Base-by-base conservation (phyloP, 2,329 filamentous ascomycete genomes). In the Cercospora janseana region DNA sequence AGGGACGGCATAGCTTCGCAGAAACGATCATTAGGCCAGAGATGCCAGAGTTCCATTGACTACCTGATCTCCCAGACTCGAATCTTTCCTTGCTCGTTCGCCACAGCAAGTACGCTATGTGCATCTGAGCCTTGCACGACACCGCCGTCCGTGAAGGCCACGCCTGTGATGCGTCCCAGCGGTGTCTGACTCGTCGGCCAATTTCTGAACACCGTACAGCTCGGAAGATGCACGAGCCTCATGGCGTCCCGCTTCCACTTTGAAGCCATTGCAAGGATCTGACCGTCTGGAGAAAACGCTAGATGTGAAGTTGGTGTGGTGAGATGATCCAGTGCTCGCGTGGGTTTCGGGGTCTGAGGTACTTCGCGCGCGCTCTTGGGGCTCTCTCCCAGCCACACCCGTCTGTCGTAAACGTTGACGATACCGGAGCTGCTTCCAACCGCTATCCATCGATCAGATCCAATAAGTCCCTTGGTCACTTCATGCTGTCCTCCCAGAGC, bases 121-220 rank as follows among this genome's bases (percentile, higher is more conserved):
- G 65, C 61, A 47, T 71, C 88, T 27, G 51, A 54, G 9, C 57
- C 57, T 15, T 57, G 61, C 3, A 65, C 55, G 8, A 62, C 56
- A 6, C 61, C 69, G 3, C 72, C 74, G 13, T 63, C 66, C 2
- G 69, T 72, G 62, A 73, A 75, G 13, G 75, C 72, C 57, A 80
- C 65, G 8, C 72, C 66, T 2, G 88, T 87, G 58, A 97, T 83
- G 52, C 89, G 79, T 0, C 93, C 93, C 54, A 98, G 71, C 1
- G 91, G 90, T 49, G 93, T 98, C 67, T 87, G 85, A 57, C 83
- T 81, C 46, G 92, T 98, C 18, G 93, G 93, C 93, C 93, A 98
- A 71, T 98, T 98, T 63, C 85, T 83, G 77, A 93, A 98, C 15
- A 97, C 88, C 1, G 90, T 95, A 69, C 90, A 95, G 60, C 82